Conservation (phyloP, 805 yeast species). For the Ogataea kodamae region DNA sequence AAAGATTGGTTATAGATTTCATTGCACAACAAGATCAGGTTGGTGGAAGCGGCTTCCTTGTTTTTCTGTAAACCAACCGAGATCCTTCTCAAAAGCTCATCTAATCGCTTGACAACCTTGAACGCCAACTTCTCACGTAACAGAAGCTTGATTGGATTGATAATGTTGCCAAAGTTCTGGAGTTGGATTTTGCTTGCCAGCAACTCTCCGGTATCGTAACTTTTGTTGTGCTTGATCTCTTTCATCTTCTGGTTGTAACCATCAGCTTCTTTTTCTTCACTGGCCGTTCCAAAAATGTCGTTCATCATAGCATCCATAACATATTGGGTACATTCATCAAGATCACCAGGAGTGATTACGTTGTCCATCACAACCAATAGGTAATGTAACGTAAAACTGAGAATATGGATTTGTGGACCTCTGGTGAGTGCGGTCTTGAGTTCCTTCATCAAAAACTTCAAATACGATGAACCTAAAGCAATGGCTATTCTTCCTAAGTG, state of each 20-base stretch:
- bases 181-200: constrained; percentile 63
- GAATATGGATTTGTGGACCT: constrained; percentile 91
- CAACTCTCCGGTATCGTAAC: constrained; percentile 83
- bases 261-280: constrained; percentile 92
- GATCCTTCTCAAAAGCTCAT: constrained; percentile 72
- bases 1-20: constrained; percentile 62
- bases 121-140: constrained; percentile 61
- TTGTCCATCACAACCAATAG: constrained; percentile 50
- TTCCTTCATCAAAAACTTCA: constrained; percentile 74
- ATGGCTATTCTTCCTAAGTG: constrained; percentile 62
- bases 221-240: constrained; percentile 85
- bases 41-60: constrained; percentile 50
- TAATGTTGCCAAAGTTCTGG: constrained; percentile 49
- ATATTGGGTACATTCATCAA: constrained; percentile 59
- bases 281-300: constrained; percentile 86
- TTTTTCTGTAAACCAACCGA: constrained; percentile 79
- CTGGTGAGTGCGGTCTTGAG: constrained; percentile 72
- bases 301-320: constrained; percentile 80
- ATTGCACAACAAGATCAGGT: constrained; percentile 66
- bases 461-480: constrained; percentile 68
- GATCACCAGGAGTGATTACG: constrained; percentile 58
- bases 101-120: constrained; percentile 69
- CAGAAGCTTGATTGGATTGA: constrained; percentile 66
- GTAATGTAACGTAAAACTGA: constrained; percentile 82
- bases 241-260: constrained; percentile 82